A percentile compares a stretch with the other conserved stretches of the same genome.
These are phyloP conservation scores for Anthostomella pinea DNA, from an alignment of 2,329 filamentous ascomycete species.

Conservation along the genomic window DNA sequence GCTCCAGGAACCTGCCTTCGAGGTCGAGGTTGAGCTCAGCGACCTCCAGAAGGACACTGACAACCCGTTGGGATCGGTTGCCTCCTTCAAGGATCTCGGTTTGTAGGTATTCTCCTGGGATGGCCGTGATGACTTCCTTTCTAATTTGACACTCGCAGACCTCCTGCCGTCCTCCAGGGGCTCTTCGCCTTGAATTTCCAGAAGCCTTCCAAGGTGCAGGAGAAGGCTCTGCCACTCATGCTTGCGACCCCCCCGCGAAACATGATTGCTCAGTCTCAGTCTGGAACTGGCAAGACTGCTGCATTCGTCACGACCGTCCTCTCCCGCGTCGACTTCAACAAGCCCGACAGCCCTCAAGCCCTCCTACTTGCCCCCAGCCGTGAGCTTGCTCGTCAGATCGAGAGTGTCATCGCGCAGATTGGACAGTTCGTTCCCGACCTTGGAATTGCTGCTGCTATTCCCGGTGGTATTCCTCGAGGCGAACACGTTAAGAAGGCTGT, in stretches of 20 bases:
- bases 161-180: constrained; percentile 61
- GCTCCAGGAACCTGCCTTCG: constrained; percentile 71
- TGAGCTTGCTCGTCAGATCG: constrained; percentile 92
- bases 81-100: constrained; percentile 79
- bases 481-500: constrained; percentile 71
- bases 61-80: constrained; percentile 82
- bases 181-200: constrained; percentile 80
- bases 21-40: constrained; percentile 89
- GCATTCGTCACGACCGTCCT: constrained; percentile 93
- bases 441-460: constrained; percentile 77
- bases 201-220: constrained; percentile 97
- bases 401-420: constrained; percentile 79
- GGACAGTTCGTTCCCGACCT: constrained; percentile 79
- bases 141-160: constrained; percentile 13
- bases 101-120: constrained; percentile 75
- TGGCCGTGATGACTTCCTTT: no score
- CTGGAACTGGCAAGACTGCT: constrained; percentile 95
- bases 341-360: constrained; percentile 73
- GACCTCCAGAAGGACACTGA: constrained; percentile 84
- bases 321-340: constrained; percentile 74
- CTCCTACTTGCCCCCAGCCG: constrained; percentile 87
- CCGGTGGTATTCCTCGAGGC: constrained; percentile 68
- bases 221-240: constrained; percentile 86
- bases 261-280: constrained; percentile 98
- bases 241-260: constrained; percentile 83